A percentile compares a stretch with the other conserved stretches of the same genome.
Conservation (phyloP, 768 basidiomycete species). For the Coprinellus aureogranulatus region DNA sequence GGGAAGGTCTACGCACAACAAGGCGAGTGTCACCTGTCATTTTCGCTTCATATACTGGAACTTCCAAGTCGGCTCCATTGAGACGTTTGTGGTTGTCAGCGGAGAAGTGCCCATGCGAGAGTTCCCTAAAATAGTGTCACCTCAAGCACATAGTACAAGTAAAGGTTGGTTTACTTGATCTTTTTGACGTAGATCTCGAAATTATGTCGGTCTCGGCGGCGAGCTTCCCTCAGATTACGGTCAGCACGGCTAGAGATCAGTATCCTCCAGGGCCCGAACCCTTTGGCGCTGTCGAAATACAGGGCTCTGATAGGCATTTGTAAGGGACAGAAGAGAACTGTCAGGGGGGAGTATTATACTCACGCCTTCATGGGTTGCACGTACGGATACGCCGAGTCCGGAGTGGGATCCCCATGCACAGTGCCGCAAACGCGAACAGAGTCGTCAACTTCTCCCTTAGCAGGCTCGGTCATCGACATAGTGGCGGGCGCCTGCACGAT, state of each 20-base stretch:
- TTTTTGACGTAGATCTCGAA: constrained; percentile 44
- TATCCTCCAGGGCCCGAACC: constrained; percentile 63
- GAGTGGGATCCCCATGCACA: too few relatives aligned
- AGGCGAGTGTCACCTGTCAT: constrained; percentile 49
- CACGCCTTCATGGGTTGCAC: constrained; percentile 58
- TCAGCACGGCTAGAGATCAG: constrained; percentile 48
- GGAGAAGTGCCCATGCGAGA: constrained; percentile 66
- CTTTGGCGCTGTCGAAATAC: constrained; percentile 51
- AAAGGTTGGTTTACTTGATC: constrained; percentile 64
- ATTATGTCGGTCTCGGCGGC: constrained; percentile 37
- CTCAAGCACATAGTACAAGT: constrained; percentile 37
- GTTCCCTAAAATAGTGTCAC: constrained; percentile 40
- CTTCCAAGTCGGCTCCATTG: constrained; percentile 33
- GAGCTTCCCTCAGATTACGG: constrained; percentile 41
- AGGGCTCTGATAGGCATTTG: constrained; percentile 31
- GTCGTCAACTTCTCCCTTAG: too few relatives aligned
- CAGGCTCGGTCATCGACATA: too few relatives aligned
- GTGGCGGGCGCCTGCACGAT: background rate
- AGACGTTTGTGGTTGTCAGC: constrained; percentile 61
- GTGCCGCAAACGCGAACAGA: too few relatives aligned
- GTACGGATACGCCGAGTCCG: constrained; percentile 37
- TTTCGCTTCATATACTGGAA: constrained; percentile 67
- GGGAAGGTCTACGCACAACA: constrained; percentile 33
- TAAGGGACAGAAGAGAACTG: background rate
- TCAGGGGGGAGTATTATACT: constrained; percentile 11